Evolutionary conservation across 306 rosid species (phyloP).

Genomic region (Prunus mira): DNA sequence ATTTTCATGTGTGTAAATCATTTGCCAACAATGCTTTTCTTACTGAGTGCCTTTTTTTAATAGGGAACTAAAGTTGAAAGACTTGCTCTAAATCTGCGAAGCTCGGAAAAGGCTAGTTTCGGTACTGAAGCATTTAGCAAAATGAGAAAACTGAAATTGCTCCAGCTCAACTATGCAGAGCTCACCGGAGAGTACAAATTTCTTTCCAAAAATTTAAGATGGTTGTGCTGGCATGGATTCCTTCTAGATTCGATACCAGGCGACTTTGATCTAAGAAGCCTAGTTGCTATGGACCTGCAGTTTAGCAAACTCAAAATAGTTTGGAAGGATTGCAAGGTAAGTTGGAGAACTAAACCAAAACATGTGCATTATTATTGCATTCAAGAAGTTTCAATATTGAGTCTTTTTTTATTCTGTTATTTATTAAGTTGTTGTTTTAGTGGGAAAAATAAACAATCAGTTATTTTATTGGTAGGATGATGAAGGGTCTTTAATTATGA

Average conservation of each 20-base stretch:
- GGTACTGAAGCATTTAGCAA: slow-evolving; percentile 20
- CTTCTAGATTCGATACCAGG: background rate
- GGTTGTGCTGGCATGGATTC: slow-evolving; percentile 9
- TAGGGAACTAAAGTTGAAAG: slow-evolving; percentile 10
- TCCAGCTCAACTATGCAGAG: slow-evolving; percentile 30
- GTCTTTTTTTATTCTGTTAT: no score
- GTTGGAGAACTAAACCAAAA: no score
- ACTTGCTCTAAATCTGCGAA: background rate
- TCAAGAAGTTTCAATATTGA: no score
- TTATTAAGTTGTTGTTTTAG: no score
- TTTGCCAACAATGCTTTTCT: background rate
- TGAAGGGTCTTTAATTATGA: no score
- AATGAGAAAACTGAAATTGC: slow-evolving; percentile 37
- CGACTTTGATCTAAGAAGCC: slow-evolving; percentile 8
- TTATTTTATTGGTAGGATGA: no score
- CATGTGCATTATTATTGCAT: no score
- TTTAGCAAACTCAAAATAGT: slow-evolving; percentile 4
- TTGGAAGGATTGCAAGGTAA: slow-evolving; percentile 43
- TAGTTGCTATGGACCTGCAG: slow-evolving; percentile 31
- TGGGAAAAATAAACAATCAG: no score
- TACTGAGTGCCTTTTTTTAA: background rate
- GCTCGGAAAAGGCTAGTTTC: background rate
- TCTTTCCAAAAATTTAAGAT: slow-evolving; percentile 30
- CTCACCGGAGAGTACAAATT: slow-evolving; percentile 19
- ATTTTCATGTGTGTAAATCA: no score